Evolutionary conservation across 345 rosid species (phyloP).

Genomic region (Eucalyptus regnans): DNA sequence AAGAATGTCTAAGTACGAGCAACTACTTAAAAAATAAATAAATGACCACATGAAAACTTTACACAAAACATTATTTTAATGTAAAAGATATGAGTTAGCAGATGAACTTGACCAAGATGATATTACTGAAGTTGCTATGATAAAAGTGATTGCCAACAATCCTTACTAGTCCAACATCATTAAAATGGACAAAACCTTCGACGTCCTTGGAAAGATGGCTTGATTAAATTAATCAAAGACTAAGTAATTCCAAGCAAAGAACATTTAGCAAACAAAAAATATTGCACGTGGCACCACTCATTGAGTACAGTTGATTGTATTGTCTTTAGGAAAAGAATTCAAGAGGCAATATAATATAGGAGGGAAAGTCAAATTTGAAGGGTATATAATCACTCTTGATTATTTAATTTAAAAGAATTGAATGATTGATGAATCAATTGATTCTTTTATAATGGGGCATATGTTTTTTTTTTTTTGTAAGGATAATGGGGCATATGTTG

Average conservation of each 20-base stretch:
- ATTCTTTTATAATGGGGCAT: neutral
- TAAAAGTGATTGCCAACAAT: neutral
- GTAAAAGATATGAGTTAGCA: neutral
- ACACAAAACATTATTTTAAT: neutral
- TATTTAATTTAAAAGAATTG: neutral
- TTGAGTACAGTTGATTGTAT: neutral
- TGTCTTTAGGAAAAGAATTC: neutral
- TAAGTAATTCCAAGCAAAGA: neutral
- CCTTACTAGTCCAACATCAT: neutral
- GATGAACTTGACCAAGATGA: neutral
- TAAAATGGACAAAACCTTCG: neutral
- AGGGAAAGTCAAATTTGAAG: neutral
- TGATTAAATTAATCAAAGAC: neutral
- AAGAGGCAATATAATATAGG: neutral
- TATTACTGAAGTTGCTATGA: neutral
- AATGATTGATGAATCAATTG: neutral
- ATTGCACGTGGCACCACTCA: neutral
- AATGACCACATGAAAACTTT: neutral
- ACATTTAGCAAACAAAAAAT: neutral
- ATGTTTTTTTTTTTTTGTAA: neutral
- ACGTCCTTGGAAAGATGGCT: neutral
- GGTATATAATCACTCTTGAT: neutral
- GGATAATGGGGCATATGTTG: neutral
- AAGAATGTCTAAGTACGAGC: too few relatives aligned
- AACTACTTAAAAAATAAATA: neutral